Base-by-base conservation (phyloP, 2,329 filamentous ascomycete species). In the Canariomyces notabilis region DNA sequence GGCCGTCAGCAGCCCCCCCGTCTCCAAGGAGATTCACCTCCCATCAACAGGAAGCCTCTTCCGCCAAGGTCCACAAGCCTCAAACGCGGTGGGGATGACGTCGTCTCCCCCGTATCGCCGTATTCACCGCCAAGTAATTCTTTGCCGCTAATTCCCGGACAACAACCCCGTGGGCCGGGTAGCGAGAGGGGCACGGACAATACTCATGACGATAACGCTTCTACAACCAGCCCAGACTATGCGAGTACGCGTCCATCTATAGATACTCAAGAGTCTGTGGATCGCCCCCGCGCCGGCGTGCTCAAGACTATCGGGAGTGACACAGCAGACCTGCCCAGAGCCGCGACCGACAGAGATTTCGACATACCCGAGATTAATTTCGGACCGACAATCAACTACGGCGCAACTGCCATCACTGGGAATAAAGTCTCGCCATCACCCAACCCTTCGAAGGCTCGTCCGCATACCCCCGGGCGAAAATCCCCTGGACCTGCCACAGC, bases 291-390 rank as follows among this genome's bases (percentile, higher is more conserved):
- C 52, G 85, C 86, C 53, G 90, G 90, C 39, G 82, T 90, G 6
- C 71, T 91, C 61, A 89, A 85, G 62, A 89, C 85, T 1, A 82
- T 90, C 9, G 89, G 88, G 4, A 71, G 72, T n/a, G 58, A 60
- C 5, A 19, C 43, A 4, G 34, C 44, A 3, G 66, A 43, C 9
- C 38, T 70, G 1, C 58, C 57, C 6, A 57, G 58, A 31, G 6
- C 52, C 44, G 21, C 57, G 36, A 11, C 29, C 42, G 34, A 46
- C 48, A 51, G 33, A 49, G 61, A 70, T 12, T 72, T 77, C 19
- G 74, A 80, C 46, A 81, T 95, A 50, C 87, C 88, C 1, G 69
- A 76, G 4, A 79, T 95, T 52, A 83, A 96, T 63, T 96, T 96
- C 66, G 91, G 91, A 0, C 88, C 84, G 5, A 95, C 90, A 0